A percentile compares a stretch with the other conserved stretches of the same genome.
Evolutionary conservation across 306 rosid genomes (phyloP).

Genomic region (Lathyrus sativus): DNA sequence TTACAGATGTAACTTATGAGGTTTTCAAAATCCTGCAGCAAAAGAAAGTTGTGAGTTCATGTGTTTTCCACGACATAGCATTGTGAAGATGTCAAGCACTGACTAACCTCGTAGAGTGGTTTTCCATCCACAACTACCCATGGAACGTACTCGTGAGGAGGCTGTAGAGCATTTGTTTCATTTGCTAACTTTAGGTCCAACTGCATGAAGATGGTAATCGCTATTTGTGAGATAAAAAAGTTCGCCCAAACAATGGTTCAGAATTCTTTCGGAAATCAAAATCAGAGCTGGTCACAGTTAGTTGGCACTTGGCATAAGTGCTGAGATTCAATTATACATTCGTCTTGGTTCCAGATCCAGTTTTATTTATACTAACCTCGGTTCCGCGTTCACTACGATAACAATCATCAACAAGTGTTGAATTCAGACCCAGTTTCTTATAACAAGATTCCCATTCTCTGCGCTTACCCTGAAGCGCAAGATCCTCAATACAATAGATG

Average conservation of each 20-base stretch:
- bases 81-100: neutral
- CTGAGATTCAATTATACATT: neutral
- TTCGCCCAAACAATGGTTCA: no score
- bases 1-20: slow-evolving; percentile 68
- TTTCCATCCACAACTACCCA: slow-evolving; percentile 91
- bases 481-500: slow-evolving; percentile 69
- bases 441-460: slow-evolving; percentile 73
- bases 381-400: slow-evolving; percentile 61
- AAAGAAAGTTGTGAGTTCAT: slow-evolving; percentile 15
- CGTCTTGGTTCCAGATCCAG: neutral
- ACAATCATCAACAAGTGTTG: slow-evolving; percentile 62
- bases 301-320: neutral
- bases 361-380: slow-evolving; percentile 52
- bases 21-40: slow-evolving; percentile 73
- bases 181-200: slow-evolving; percentile 72
- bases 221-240: slow-evolving; percentile 1
- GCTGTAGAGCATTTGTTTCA: slow-evolving; percentile 68
- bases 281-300: neutral
- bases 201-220: slow-evolving; percentile 54
- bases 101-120: slow-evolving; percentile 82
- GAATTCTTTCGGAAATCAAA: neutral
- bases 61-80: neutral
- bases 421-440: slow-evolving; percentile 64
- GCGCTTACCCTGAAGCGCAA: slow-evolving; percentile 40
- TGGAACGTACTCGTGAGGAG: slow-evolving; percentile 86